phyloP scores from a whole-genome alignment of 2,329 filamentous ascomycete species.

The Camillea tinctor region DNA sequence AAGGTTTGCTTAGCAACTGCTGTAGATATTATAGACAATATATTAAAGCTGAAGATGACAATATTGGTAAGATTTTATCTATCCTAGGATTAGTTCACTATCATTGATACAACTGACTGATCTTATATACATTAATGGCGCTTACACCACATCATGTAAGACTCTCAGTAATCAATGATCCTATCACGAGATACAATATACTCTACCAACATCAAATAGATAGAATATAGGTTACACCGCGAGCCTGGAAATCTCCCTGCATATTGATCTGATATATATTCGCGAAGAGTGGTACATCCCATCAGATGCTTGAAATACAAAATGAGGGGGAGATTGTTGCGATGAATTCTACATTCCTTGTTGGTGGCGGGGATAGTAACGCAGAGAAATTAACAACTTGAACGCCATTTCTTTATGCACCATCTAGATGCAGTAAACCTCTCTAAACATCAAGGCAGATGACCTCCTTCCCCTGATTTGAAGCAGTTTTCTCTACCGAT shows the following conservation, averaged over 20 bases:
- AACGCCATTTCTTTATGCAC: neutral
- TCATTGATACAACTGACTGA: too few species aligned
- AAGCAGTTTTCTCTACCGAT: neutral
- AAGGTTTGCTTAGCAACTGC: neutral
- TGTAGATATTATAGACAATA: neutral
- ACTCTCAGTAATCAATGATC: too few species aligned
- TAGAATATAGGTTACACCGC: neutral
- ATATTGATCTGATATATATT: neutral
- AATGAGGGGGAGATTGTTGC: neutral
- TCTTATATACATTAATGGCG: conserved; percentile 1
- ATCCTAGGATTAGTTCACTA: too few species aligned
- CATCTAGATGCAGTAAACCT: neutral
- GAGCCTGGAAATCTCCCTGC: neutral
- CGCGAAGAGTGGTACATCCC: neutral
- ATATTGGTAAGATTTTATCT: too few species aligned
- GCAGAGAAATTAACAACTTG: neutral
- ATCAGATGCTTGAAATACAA: neutral
- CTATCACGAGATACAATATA: neutral
- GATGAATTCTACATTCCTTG: neutral
- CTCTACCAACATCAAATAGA: neutral
- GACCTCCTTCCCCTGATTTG: neutral
- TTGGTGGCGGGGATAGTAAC: neutral
- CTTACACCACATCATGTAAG: too few species aligned
- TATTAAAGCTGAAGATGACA: too few species aligned
- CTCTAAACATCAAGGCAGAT: neutral